phyloP scores from a whole-genome alignment of 2,329 filamentous ascomycete species.

The Talaromyces verruculosus region DNA sequence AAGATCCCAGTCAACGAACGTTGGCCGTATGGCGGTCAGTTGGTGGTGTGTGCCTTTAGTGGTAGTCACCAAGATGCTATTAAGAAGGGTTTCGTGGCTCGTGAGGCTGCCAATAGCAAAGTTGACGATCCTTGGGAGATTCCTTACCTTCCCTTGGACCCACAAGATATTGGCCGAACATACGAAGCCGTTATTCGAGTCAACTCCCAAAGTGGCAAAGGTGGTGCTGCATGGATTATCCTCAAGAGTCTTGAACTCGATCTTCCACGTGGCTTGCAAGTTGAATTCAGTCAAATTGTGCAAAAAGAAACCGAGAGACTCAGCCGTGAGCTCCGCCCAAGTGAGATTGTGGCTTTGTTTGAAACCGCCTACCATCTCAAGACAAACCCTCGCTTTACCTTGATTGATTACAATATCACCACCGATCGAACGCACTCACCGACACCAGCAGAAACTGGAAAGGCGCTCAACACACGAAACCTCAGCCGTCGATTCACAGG shows the following conservation, averaged over 20 bases:
- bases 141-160: conserved; percentile 90
- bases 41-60: conserved; percentile 90
- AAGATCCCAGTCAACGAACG: conserved; percentile 92
- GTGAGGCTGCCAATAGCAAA: conserved; percentile 60
- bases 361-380: conserved; percentile 82
- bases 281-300: conserved; percentile 85
- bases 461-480: conserved; percentile 74
- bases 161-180: conserved; percentile 88
- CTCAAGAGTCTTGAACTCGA: conserved; percentile 86
- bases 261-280: conserved; percentile 85
- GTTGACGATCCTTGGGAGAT: conserved; percentile 75
- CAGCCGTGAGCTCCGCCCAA: conserved; percentile 78
- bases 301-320: conserved; percentile 77
- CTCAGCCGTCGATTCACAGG: conserved; percentile 81
- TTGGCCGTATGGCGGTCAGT: conserved; percentile 84
- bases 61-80: conserved; percentile 95
- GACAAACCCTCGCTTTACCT: conserved; percentile 76
- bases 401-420: conserved; percentile 89
- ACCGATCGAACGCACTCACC: conserved; percentile 78
- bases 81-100: conserved; percentile 75
- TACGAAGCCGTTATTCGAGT: conserved; percentile 98
- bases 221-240: conserved; percentile 92
- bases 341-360: conserved; percentile 85
- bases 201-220: conserved; percentile 95
- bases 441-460: conserved; percentile 64